Base-by-base conservation (phyloP, 2,329 filamentous ascomycete species). In the Colletotrichum somersetense region DNA sequence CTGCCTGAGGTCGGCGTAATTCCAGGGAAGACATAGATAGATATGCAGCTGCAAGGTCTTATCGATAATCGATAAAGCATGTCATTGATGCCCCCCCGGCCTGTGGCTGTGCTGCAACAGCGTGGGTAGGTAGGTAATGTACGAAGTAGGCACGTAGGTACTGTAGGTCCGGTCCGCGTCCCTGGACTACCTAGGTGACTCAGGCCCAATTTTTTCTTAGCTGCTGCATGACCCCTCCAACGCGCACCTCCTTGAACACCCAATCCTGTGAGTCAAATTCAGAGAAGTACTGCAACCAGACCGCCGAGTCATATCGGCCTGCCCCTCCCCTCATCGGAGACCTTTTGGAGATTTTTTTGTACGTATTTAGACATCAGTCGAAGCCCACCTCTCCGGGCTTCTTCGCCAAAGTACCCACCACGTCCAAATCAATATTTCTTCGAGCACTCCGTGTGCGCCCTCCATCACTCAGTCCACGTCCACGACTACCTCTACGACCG, bases 371-470 rank as follows among this genome's bases (percentile, higher is more conserved):
- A 73, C 67, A 52, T 59, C 55, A 73, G 73, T 76, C 72, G 71
- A 82, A 82, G 81, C 80, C 82, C 72, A 76, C 62, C 64, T 57
- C 67, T 20, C 68, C 65, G 81, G 83, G 81, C 81, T 84, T 83
- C 82, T 76, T 75, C 69, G 73, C 76, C 75, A 76, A 75, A 75
- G 75, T 74, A 80, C 76, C 80, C 75, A 84, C 81, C 77, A 83
- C 83, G 86, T 88, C 86, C 80, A 85, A 83, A 85, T 79, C 86
- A 73, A 73, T 71, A 78, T 79, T 87, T 72, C 80, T 83, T 77
- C 85, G 86, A 85, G 87, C 87, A 82, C 85, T 90, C 79, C 84
- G 86, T 79, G 87, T 88, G 88, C 88, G 87, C 82, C 85, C 86
- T 80, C 80, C 85, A 82, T 85, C 83, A 74, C 83, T 71, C 56